These are phyloP conservation scores for Lactarius deliciosus DNA, from an alignment of 768 basidiomycete species.

Conservation along the genomic window DNA sequence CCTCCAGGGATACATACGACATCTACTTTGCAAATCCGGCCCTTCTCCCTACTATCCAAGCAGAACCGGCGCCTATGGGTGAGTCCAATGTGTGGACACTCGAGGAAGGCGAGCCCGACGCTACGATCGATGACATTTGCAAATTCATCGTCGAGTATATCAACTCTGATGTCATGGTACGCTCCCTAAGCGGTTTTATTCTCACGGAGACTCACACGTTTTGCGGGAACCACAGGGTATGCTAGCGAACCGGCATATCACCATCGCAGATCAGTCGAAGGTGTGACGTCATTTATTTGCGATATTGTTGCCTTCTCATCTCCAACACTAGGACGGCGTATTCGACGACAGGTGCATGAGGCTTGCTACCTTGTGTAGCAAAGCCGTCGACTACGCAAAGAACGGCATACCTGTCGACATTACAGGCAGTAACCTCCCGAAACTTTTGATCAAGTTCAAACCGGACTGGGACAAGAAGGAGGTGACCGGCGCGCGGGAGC, in stretches of 20 bases:
- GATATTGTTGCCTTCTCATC: neutral
- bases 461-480: conserved; percentile 72
- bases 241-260: conserved; percentile 62
- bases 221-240: conserved; percentile 50
- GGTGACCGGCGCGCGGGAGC: conserved; percentile 44
- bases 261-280: conserved; percentile 75
- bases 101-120: conserved; percentile 38
- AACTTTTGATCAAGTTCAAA: conserved; percentile 60
- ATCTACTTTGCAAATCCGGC: conserved; percentile 51
- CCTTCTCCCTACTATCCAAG: conserved; percentile 53
- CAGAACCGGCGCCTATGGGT: conserved; percentile 46
- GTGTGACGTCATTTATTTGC: conserved; percentile 37
- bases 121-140: conserved; percentile 68
- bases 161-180: conserved; percentile 74
- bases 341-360: conserved; percentile 53
- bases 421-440: conserved; percentile 45
- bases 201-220: neutral
- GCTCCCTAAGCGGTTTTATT: conserved; percentile 22
- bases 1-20: conserved; percentile 27
- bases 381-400: conserved; percentile 83
- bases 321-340: conserved; percentile 52
- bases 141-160: conserved; percentile 85
- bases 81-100: conserved; percentile 18
- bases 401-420: conserved; percentile 66
- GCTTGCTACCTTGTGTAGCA: conserved; percentile 59